Percentiles rank a stretch among this genome's conserved stretches.
These are phyloP conservation scores for Pezicula neosporulosa DNA, from an alignment of 2,329 filamentous ascomycete species.

Conservation along the genomic window DNA sequence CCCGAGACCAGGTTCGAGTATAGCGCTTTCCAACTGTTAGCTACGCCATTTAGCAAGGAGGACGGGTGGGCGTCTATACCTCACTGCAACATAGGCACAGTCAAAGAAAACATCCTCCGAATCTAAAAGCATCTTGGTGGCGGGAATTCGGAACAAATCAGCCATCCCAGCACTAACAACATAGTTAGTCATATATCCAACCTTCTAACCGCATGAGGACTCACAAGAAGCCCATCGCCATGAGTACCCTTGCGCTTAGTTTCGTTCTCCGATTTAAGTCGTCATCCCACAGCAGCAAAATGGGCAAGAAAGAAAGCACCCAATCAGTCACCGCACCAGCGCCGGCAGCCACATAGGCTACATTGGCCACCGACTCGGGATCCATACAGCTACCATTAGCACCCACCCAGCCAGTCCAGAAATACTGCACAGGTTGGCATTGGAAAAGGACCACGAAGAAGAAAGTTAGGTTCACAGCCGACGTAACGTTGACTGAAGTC, in stretches of 20 bases:
- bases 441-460: slow-evolving; percentile 47
- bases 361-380: slow-evolving; percentile 34
- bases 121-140: slow-evolving; percentile 1
- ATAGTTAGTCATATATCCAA: not conserved
- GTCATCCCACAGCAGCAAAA: slow-evolving; percentile 47
- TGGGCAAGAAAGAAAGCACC: slow-evolving; percentile 44
- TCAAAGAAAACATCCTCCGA: slow-evolving; percentile 9
- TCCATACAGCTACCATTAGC: slow-evolving; percentile 38
- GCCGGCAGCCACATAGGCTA: slow-evolving; percentile 41
- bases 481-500: slow-evolving; percentile 31
- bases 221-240: slow-evolving; percentile 39
- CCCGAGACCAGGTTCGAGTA: slow-evolving; percentile 4
- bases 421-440: slow-evolving; percentile 43
- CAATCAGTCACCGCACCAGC: slow-evolving; percentile 43
- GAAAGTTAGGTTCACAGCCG: slow-evolving; percentile 32
- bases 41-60: not conserved
- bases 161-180: slow-evolving; percentile 3
- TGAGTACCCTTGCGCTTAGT: slow-evolving; percentile 39
- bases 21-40: slow-evolving; percentile 1
- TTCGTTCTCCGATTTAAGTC: slow-evolving; percentile 35
- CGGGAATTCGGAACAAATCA: slow-evolving; percentile 5
- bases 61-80: not conserved
- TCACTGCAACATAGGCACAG: slow-evolving; percentile 5
- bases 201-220: slow-evolving; percentile 19
- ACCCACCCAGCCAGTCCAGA: slow-evolving; percentile 40